phyloP scores from a whole-genome alignment of 352 stramenopile species.

The Phytophthora quininea region DNA sequence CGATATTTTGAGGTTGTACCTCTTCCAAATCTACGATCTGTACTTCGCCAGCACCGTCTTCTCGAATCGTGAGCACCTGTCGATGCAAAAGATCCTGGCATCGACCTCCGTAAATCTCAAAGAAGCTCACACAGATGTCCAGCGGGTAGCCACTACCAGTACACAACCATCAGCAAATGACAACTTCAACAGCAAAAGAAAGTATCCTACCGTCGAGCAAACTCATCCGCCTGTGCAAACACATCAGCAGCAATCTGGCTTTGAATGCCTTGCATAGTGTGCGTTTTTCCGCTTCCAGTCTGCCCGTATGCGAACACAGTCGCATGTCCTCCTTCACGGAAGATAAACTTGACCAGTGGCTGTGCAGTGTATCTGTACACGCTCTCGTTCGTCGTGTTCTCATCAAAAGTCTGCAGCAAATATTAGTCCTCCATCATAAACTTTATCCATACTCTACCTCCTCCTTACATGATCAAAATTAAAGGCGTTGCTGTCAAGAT shows the following conservation, averaged over 20 bases:
- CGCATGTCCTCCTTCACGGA: slow-evolving; percentile 88
- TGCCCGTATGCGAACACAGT: slow-evolving; percentile 97
- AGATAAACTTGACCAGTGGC: slow-evolving; percentile 96
- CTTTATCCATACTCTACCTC: not conserved
- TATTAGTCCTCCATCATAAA: not conserved
- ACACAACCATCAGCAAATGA: slow-evolving; percentile 1
- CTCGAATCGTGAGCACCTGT: slow-evolving; percentile 91
- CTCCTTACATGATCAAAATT: slow-evolving; percentile 76
- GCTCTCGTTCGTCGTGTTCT: slow-evolving; percentile 91
- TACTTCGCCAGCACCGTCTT: slow-evolving; percentile 94
- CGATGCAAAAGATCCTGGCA: slow-evolving; percentile 94
- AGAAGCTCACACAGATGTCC: slow-evolving; percentile 93
- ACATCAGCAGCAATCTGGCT: slow-evolving; percentile 77
- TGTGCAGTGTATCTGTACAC: slow-evolving; percentile 93
- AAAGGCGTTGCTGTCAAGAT: slow-evolving; percentile 97
- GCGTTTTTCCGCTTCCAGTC: slow-evolving; percentile 93
- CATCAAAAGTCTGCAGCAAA: slow-evolving; percentile 92
- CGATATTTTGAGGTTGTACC: slow-evolving; percentile 84
- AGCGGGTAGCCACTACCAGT: slow-evolving; percentile 56
- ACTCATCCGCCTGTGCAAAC: slow-evolving; percentile 75
- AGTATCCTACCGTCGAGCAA: slow-evolving; percentile 37
- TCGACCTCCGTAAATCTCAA: slow-evolving; percentile 97
- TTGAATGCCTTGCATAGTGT: slow-evolving; percentile 94
- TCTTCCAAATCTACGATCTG: slow-evolving; percentile 96
- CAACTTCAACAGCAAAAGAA: not conserved